Evolutionary conservation across 2,329 filamentous ascomycete genomes (phyloP).

Genomic region (Botryosphaeria dothidea): DNA sequence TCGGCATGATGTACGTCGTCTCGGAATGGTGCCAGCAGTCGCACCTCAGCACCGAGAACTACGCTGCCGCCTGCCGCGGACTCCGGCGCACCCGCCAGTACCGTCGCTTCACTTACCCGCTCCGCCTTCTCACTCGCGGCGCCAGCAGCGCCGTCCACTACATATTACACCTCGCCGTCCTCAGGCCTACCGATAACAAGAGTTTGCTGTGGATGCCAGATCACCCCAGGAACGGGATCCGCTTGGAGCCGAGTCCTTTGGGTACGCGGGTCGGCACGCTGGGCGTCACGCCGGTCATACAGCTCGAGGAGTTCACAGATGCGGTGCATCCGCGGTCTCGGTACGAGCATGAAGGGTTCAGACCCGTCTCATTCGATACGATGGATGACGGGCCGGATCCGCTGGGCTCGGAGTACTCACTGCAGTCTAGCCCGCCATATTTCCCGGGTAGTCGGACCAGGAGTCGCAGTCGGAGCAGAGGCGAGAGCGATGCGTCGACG

Average conservation of each 20-base stretch:
- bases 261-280: not conserved
- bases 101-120: constrained; percentile 23
- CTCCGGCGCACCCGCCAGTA: constrained; percentile 30
- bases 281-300: not conserved
- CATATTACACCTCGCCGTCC: not conserved
- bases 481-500: not conserved
- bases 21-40: constrained; percentile 41
- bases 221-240: not conserved
- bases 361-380: not conserved
- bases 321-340: no score
- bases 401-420: not conserved
- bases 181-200: not conserved
- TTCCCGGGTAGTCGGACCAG: not conserved
- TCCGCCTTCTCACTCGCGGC: constrained; percentile 16
- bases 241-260: no score
- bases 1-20: constrained; percentile 39
- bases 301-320: not conserved
- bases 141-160: not conserved
- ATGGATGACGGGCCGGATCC: not conserved
- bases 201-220: not conserved
- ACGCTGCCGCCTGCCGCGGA: constrained; percentile 30
- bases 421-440: not conserved
- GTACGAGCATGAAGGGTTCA: not conserved
- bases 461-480: not conserved
- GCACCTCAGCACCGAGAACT: constrained; percentile 37